Conservation (phyloP, 2,329 filamentous ascomycete species). For the Arthrinium puccinioides region DNA sequence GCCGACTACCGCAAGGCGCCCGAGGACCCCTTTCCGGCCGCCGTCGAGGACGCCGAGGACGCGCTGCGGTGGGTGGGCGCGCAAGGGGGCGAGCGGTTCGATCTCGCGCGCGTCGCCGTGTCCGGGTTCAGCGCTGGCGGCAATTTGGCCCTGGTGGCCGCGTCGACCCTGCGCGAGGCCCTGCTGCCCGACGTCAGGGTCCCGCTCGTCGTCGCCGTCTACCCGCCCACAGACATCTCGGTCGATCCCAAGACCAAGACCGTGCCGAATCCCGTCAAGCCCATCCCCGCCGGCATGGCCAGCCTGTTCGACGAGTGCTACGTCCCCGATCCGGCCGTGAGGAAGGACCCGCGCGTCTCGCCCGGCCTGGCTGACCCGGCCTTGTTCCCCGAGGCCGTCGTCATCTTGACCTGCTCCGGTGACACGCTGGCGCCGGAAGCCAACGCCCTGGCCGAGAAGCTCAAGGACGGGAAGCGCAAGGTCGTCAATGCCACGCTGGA, state of each 20-base stretch:
- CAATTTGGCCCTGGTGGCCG: slow-evolving; percentile 32
- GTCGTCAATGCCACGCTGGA: slow-evolving; percentile 5
- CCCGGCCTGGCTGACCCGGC: slow-evolving; percentile 7
- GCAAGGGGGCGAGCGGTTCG: slow-evolving; percentile 40
- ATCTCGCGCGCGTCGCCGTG: slow-evolving; percentile 47
- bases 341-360: slow-evolving; percentile 9
- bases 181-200: slow-evolving; percentile 2
- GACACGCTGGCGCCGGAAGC: slow-evolving; percentile 9
- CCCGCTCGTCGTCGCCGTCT: slow-evolving; percentile 2
- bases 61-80: slow-evolving; percentile 50
- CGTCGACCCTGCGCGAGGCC: not conserved
- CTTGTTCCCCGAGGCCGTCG: slow-evolving; percentile 9
- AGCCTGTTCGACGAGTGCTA: slow-evolving; percentile 9
- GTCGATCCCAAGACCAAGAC: slow-evolving; percentile 5
- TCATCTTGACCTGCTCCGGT: slow-evolving; percentile 8
- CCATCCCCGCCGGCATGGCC: slow-evolving; percentile 3
- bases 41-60: slow-evolving; percentile 59
- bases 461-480: slow-evolving; percentile 1
- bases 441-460: slow-evolving; percentile 3
- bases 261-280: slow-evolving; percentile 8
- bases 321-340: slow-evolving; percentile 6
- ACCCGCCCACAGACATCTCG: slow-evolving; percentile 8
- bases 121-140: slow-evolving; percentile 60
- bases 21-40: slow-evolving; percentile 55
- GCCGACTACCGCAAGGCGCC: slow-evolving; percentile 65